These are phyloP conservation scores for Starmerella khaoyaiensis DNA, from an alignment of 805 yeast genomes.

Conservation along the genomic window DNA sequence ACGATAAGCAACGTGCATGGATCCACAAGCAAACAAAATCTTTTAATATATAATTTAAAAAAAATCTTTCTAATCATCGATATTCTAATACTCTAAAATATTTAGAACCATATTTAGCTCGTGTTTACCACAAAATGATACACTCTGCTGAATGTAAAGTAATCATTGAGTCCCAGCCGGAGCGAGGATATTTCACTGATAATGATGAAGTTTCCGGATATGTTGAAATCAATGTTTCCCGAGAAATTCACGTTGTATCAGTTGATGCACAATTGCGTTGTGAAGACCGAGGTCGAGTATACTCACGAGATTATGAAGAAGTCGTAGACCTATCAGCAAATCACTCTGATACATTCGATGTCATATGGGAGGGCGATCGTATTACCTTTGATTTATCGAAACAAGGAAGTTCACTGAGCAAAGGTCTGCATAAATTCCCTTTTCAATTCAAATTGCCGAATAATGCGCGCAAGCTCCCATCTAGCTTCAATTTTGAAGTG, in stretches of 20 bases:
- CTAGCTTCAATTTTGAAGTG: slow-evolving; percentile 8
- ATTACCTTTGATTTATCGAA: slow-evolving; percentile 1
- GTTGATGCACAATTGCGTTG: slow-evolving; percentile 9
- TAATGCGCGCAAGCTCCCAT: slow-evolving; percentile 3
- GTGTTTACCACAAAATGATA: too few relatives aligned
- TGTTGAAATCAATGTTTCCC: slow-evolving; percentile 6
- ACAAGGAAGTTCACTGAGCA: neutral
- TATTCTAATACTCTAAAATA: too few relatives aligned
- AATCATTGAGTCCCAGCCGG: slow-evolving; percentile 2
- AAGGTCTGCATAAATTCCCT: slow-evolving; percentile 8
- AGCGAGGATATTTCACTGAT: slow-evolving; percentile 6
- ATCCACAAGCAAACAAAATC: too few relatives aligned
- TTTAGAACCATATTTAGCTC: too few relatives aligned
- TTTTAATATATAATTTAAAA: too few relatives aligned
- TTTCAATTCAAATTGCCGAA: slow-evolving; percentile 9
- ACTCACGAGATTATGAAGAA: slow-evolving; percentile 2
- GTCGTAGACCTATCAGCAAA: slow-evolving; percentile 6
- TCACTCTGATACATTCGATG: slow-evolving; percentile 2
- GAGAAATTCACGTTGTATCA: slow-evolving; percentile 9
- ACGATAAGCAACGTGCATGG: too few relatives aligned
- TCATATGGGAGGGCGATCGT: slow-evolving; percentile 4
- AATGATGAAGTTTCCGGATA: slow-evolving; percentile 9
- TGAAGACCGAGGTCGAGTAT: slow-evolving; percentile 12
- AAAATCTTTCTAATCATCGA: too few relatives aligned
- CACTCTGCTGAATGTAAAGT: slow-evolving; percentile 8